phyloP scores from a whole-genome alignment of 345 rosid species.

The Salix suchowensis region DNA sequence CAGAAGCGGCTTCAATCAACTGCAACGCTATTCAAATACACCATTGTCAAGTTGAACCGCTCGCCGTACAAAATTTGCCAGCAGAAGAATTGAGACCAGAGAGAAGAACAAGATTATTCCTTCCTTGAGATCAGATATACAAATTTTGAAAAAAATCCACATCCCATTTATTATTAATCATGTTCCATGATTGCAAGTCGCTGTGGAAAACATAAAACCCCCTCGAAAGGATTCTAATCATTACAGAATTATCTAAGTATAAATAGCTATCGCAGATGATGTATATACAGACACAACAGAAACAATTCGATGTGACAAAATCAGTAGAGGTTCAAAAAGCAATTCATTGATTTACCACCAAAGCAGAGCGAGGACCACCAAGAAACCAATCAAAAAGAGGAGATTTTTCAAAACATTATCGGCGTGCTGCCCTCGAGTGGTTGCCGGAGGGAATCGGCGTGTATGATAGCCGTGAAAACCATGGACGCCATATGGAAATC shows the following conservation, averaged over 20 bases:
- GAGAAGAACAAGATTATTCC: not conserved
- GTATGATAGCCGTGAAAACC: slow-evolving; percentile 53
- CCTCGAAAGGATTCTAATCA: not conserved
- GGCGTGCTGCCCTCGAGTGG: slow-evolving; percentile 39
- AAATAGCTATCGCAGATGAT: not conserved
- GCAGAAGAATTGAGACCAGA: not conserved
- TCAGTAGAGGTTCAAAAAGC: not conserved
- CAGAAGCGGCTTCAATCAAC: too few species aligned
- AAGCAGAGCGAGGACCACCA: slow-evolving; percentile 50
- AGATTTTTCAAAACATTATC: slow-evolving; percentile 57
- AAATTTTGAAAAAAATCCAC: not conserved
- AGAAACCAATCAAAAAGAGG: slow-evolving; percentile 45
- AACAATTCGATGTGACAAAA: not conserved
- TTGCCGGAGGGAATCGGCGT: slow-evolving; percentile 36
- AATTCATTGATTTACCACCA: slow-evolving; percentile 34
- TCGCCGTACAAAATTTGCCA: not conserved
- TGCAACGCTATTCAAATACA: too few species aligned
- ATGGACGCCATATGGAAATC: slow-evolving; percentile 52
- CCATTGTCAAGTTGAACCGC: too few species aligned
- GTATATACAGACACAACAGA: slow-evolving; percentile 13
- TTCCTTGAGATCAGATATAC: not conserved
- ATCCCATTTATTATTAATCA: not conserved
- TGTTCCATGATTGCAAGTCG: not conserved
- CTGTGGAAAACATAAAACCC: not conserved
- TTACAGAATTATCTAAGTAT: not conserved